phyloP scores from a whole-genome alignment of 164 flowering plant genomes.

The Dillenia suffruticosa region DNA sequence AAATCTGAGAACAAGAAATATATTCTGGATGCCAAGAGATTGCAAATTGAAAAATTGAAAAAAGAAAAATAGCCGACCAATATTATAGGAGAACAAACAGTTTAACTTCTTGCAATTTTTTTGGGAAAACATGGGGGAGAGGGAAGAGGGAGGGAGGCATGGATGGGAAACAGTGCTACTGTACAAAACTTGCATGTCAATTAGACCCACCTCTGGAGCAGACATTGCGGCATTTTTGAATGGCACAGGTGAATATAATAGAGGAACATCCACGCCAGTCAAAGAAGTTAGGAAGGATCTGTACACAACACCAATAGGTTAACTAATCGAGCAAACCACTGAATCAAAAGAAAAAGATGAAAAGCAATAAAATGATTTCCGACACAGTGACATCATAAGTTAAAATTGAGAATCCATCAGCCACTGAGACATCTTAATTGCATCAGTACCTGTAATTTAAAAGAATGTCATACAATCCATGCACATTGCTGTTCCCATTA shows the following conservation, averaged over 20 bases:
- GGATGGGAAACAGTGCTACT: not conserved
- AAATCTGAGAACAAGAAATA: too few species aligned
- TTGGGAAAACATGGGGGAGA: not conserved
- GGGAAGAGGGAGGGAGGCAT: too few species aligned
- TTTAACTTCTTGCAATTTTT: not conserved
- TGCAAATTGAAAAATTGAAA: too few species aligned
- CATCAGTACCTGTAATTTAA: constrained; percentile 71
- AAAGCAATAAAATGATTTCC: not conserved
- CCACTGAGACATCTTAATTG: not conserved
- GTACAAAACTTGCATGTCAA: not conserved
- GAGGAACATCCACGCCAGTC: constrained; percentile 72
- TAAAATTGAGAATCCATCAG: not conserved
- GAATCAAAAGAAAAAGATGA: not conserved
- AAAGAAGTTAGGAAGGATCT: constrained; percentile 67
- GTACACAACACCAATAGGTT: constrained; percentile 14
- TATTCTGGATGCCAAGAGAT: too few species aligned
- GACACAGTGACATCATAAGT: not conserved
- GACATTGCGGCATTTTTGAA: constrained; percentile 82
- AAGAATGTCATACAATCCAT: constrained; percentile 77
- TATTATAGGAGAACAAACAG: not conserved
- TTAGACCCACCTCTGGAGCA: constrained; percentile 71
- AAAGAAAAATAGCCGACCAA: too few species aligned
- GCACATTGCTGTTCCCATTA: constrained; percentile 62
- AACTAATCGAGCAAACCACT: constrained; percentile 8
- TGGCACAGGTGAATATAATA: constrained; percentile 70